Percentiles rank a stretch among this genome's conserved stretches.
Evolutionary conservation across 169 alveolate species (phyloP).

Genomic region (Perkinsus marinus): DNA sequence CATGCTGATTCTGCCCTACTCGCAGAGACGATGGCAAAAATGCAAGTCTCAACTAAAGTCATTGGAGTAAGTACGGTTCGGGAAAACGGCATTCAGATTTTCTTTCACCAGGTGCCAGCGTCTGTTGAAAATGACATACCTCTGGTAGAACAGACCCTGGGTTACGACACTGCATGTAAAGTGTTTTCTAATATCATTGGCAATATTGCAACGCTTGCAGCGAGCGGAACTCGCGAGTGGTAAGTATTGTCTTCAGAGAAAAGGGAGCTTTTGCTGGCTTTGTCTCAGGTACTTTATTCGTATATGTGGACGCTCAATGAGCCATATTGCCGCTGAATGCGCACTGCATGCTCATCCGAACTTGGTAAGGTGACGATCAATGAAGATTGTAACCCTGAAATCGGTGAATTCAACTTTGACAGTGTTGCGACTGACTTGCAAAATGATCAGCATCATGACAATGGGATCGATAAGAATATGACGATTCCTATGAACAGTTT

Average conservation of each 20-base stretch:
- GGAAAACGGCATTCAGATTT: background rate
- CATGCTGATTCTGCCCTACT: slow-evolving; percentile 52
- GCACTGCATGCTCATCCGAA: slow-evolving; percentile 91
- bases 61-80: slow-evolving; percentile 20
- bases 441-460: too few relatives aligned
- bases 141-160: slow-evolving; percentile 43
- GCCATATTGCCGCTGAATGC: slow-evolving; percentile 72
- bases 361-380: slow-evolving; percentile 53
- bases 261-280: too few relatives aligned
- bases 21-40: slow-evolving; percentile 44
- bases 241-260: background rate
- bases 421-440: too few relatives aligned
- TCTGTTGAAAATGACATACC: background rate
- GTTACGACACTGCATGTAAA: slow-evolving; percentile 84
- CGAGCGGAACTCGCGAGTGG: slow-evolving; percentile 37
- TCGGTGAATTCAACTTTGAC: too few relatives aligned
- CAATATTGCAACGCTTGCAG: slow-evolving; percentile 86
- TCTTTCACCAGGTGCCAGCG: background rate
- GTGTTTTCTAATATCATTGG: slow-evolving; percentile 85
- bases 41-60: slow-evolving; percentile 38
- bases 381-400: too few relatives aligned
- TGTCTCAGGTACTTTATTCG: slow-evolving; percentile 59
- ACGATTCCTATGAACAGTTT: too few relatives aligned
- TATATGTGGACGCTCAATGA: slow-evolving; percentile 70
- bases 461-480: too few relatives aligned